A percentile compares a stretch with the other conserved stretches of the same genome.
These are phyloP conservation scores for Leccinum subtestaceum DNA, from an alignment of 768 basidiomycete species.

Conservation along the genomic window DNA sequence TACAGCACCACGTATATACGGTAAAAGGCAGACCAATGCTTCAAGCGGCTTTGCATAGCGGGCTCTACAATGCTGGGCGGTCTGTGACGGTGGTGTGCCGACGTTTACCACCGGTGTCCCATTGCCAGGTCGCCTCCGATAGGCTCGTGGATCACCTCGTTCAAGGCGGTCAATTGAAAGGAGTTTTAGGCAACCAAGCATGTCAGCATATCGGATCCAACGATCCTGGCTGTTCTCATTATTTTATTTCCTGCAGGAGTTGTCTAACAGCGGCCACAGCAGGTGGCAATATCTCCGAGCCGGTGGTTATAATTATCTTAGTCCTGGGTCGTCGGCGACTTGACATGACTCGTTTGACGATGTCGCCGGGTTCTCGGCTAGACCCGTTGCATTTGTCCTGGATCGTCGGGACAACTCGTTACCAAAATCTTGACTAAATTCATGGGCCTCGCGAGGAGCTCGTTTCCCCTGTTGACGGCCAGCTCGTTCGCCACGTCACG, in stretches of 20 bases:
- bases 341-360: background rate
- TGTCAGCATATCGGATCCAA: background rate
- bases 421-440: background rate
- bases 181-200: background rate
- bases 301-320: background rate
- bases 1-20: constrained; percentile 3
- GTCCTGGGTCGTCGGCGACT: background rate
- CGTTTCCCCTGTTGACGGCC: background rate
- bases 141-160: background rate
- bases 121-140: background rate
- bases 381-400: background rate
- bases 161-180: background rate
- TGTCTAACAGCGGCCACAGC: background rate
- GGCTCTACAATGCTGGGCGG: constrained; percentile 4
- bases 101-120: constrained; percentile 1
- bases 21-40: background rate
- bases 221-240: background rate
- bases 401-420: background rate
- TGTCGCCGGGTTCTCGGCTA: background rate
- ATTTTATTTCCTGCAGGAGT: background rate
- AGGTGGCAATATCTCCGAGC: background rate
- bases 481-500: constrained; percentile 1
- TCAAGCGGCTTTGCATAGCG: background rate
- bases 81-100: background rate
- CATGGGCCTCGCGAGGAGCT: constrained; percentile 1